Base-by-base conservation (phyloP, 2,329 filamentous ascomycete species). In the Neonectria magnoliae region DNA sequence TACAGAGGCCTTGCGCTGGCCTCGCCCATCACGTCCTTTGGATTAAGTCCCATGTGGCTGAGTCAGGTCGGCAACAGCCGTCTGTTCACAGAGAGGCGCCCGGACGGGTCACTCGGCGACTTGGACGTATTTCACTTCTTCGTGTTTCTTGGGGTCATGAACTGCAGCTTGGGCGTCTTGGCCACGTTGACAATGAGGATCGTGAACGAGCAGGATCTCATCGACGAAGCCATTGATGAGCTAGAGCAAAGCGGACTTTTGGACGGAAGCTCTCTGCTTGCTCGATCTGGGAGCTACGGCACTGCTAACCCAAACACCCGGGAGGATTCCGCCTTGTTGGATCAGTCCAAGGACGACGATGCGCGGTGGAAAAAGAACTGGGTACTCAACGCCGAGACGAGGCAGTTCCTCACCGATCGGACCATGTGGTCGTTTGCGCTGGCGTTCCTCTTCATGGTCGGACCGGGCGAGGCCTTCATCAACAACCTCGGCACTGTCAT, bases 401-500 rank as follows among this genome's bases (percentile, higher is more conserved):
- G 90, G 13, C 85, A 89, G 4, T 99, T 98, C 78, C 84, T 99
- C 10, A 85, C 88, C 25, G 96, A 99, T 71, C 90, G 87, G 65
- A 98, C 94, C 13, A 98, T 98, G 95, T 99, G 95, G 95, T 92
- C 90, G 76, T 91, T 99, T 70, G 93, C 95, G 0, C 82, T 90
- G 1, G 94, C 94, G 20, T 98, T 99, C 80, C 93, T 98, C 79
- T 87, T 98, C 67, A 93, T 97, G 72, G 93, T 94, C 58, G 96
- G 96, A 0, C 95, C 96, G 0, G 95, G 94, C n/a, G 96, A 99
- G 80, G 93, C 95, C 11, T 99, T 98, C 78, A 94, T 98, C 81
- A 99, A 98, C 81, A 99, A 98, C 73, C 83, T 99, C 10, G 96
- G 96, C 38, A 98, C 94, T 25, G 91, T 99, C 66, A 94, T 98